Evolutionary conservation across 768 basidiomycete species (phyloP), one percentile per base, ranked within the genome.

Genomic region (Cytidiella melzeri): DNA sequence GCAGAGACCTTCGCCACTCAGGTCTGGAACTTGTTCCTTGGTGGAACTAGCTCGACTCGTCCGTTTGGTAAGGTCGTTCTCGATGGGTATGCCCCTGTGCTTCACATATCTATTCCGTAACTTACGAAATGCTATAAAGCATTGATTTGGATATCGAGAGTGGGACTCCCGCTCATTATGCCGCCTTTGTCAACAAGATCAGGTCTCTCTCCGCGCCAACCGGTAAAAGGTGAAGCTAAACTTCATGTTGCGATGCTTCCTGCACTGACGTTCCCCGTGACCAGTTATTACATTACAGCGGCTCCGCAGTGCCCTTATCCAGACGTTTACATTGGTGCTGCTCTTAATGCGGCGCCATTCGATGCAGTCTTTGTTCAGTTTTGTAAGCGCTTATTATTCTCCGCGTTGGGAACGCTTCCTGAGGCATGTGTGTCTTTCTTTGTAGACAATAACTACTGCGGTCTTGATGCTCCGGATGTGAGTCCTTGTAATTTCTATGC

Each of bases 361-460:
- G 86, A 88, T 65, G 83, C 83, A 1, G 68, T 88, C 50, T 87
- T 83, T 59, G 83, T 87, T 34, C 84, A 85, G 61, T 83, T 87
- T 60, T 79, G 76, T 75, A 57, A 52, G 72, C n/a, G n/a, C n/a
- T n/a, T 59, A 27, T 21, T 38, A 10, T 21, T 44, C 24, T 30
- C 40, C 24, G 42, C 44, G 13, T 43, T 40, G 23, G 48, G 44
- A 51, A 15, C n/a, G n/a, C n/a, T 5, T 40, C 43, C 43, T 46
- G n/a, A 20, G 9, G 19, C 46, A 15, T 28, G 38, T n/a, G n/a
- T 30, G 19, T 19, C n/a, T 43, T n/a, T n/a, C n/a, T 38, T 28
- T 12, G n/a, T 45, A 67, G 68, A 70, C 57, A 83, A 83, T 62
- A 84, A 83, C 61, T 80, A 68, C 58, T 84, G 82, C 55, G 75